Conservation (phyloP, 2,329 filamentous ascomycete species). For the Aspergillus jensenii region DNA sequence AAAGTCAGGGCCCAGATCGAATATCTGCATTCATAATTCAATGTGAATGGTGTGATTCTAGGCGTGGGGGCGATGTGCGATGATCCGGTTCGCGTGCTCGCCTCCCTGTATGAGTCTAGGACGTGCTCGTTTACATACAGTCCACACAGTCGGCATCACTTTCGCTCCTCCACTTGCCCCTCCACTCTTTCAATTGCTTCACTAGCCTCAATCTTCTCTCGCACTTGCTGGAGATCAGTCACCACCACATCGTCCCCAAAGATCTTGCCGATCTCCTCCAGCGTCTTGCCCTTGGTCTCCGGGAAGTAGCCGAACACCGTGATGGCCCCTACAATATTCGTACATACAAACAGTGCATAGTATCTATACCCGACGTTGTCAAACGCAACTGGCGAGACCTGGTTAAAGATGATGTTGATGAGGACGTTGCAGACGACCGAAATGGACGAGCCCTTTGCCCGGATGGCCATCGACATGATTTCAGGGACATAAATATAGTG, state of each 20-base stretch:
- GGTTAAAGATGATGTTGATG: slow-evolving; percentile 29
- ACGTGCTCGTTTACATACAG: background rate
- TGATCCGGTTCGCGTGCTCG: background rate
- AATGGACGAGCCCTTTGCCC: slow-evolving; percentile 24
- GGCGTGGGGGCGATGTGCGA: background rate
- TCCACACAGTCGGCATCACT: background rate
- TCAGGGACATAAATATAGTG: slow-evolving; percentile 13
- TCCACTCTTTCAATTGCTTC: too few species aligned
- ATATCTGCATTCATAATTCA: background rate
- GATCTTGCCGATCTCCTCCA: slow-evolving; percentile 23
- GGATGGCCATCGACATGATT: slow-evolving; percentile 28
- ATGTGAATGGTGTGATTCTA: background rate
- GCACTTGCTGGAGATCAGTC: background rate
- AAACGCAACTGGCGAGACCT: slow-evolving; percentile 20
- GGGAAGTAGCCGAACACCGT: slow-evolving; percentile 20
- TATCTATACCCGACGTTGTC: too few species aligned
- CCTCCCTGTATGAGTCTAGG: background rate
- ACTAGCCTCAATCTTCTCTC: too few species aligned
- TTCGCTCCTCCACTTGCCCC: too few species aligned
- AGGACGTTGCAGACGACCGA: slow-evolving; percentile 31
- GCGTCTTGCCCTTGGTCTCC: slow-evolving; percentile 20
- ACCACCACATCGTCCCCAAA: slow-evolving; percentile 24
- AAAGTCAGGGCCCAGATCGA: background rate
- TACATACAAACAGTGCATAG: slow-evolving; percentile 17
- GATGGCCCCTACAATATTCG: slow-evolving; percentile 15